Conservation (phyloP, 768 basidiomycete genomes). For the Stropharia rugosoannulata region DNA sequence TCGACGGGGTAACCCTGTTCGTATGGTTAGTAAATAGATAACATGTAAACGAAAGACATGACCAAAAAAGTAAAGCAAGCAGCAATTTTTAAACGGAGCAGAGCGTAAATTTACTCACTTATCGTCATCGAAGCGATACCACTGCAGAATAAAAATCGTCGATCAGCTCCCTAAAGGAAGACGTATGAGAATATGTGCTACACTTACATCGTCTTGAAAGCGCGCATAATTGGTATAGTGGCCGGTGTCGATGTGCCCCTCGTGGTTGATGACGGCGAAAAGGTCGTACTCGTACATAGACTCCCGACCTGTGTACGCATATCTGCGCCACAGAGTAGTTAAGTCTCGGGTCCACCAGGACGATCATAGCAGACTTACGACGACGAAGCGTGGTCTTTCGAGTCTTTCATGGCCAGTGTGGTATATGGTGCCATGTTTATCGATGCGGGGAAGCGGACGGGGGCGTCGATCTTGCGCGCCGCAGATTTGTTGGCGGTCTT, state of each 20-base stretch:
- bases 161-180: neutral
- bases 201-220: constrained; percentile 78
- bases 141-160: constrained; percentile 42
- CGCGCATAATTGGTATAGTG: constrained; percentile 91
- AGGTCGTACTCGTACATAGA: constrained; percentile 87
- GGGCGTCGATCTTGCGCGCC: constrained; percentile 82
- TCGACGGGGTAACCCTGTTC: constrained; percentile 70
- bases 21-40: neutral
- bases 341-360: neutral
- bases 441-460: constrained; percentile 77
- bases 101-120: constrained; percentile 50
- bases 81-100: neutral
- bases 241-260: constrained; percentile 92
- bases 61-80: neutral
- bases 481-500: constrained; percentile 68
- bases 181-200: neutral
- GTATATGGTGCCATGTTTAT: constrained; percentile 91
- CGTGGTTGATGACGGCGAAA: constrained; percentile 92
- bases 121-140: constrained; percentile 95
- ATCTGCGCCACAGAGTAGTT: neutral
- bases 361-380: constrained; percentile 26
- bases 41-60: neutral
- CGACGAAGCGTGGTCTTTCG: constrained; percentile 39
- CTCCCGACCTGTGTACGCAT: constrained; percentile 44
- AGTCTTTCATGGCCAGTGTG: constrained; percentile 53